Base-by-base conservation (phyloP, 768 basidiomycete genomes). In the Mycena venus region DNA sequence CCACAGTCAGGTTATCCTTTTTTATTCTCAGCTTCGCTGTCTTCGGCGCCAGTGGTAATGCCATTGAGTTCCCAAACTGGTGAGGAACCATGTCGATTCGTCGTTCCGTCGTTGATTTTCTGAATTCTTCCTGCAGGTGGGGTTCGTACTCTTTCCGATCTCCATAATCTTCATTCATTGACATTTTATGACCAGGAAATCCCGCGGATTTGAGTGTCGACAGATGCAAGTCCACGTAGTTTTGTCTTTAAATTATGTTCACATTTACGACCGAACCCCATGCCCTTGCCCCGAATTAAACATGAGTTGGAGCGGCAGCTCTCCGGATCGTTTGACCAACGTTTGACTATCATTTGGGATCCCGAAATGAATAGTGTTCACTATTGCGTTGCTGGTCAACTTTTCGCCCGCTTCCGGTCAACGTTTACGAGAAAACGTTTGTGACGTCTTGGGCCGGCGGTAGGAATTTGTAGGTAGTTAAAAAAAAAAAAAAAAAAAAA, bases 31-130 rank as follows among this genome's bases (percentile, higher is more conserved):
- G 85, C 53, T 80, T 86, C 69, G 77, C 78, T 7, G 77, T 81
- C 19, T 82, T 83, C 44, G 83, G 83, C 21, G 88, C 88, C 15
- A 85, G 86, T 63, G 85, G 86, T 7, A 83, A 84, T 21, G 83
- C 83, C 5, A 80, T 89, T 8, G 75, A 65, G 19, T 89, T 89
- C 80, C 88, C 88, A 1, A 82, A 77, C 73, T 90, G 89, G 90
- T 90, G 81, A 27, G 63, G 23, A 27, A 14, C 12, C 11, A 9
- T 6, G 32, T 42, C 25, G 15, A 47, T 19, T 12, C 23, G 21
- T 49, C 23, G 25, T 15, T 19, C n/a, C 19, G 2, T 58, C 23
- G 31, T 23, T 56, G 17, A 49, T 29, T 56, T 12, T 21, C 15
- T 38, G 23, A 9, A 21, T 25, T 32, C 31, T 53, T 27, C 10